phyloP scores from a whole-genome alignment of 495 filamentous ascomycete species.

The Sordaria brevicollis region DNA sequence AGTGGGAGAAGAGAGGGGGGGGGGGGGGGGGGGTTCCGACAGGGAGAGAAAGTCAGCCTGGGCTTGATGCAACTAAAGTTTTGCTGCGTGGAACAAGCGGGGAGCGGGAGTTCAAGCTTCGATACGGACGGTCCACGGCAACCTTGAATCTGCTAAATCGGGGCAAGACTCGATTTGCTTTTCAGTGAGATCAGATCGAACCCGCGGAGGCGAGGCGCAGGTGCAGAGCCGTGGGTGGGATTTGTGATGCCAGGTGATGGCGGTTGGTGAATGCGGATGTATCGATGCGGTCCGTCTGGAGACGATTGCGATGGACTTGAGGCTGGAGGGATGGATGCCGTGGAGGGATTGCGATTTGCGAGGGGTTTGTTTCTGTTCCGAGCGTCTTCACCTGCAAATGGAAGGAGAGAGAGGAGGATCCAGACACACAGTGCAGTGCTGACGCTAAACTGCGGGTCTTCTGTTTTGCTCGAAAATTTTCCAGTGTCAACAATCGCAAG shows the following conservation, averaged over 20 bases:
- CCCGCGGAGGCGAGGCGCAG: neutral
- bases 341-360: too few species aligned
- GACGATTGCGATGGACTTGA: neutral
- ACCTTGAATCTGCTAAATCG: neutral
- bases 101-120: constrained; percentile 17
- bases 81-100: constrained; percentile 26
- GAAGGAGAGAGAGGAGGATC: neutral
- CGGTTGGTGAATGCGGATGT: neutral
- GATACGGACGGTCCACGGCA: constrained; percentile 8
- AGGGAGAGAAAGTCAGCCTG: constrained; percentile 15
- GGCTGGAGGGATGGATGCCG: neutral
- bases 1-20: constrained; percentile 17
- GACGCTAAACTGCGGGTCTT: neutral
- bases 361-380: neutral
- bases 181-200: neutral
- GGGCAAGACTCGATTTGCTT: neutral
- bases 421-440: neutral
- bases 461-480: constrained; percentile 19
- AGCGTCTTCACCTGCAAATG: neutral
- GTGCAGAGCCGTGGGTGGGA: neutral
- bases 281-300: neutral
- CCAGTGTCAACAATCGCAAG: constrained; percentile 26
- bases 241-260: neutral
- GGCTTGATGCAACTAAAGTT: constrained; percentile 22
- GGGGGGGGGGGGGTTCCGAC: constrained; percentile 18